A percentile compares a stretch with the other conserved stretches of the same genome.
Conservation (phyloP, 257 asterid species). For the Verbena officinalis region DNA sequence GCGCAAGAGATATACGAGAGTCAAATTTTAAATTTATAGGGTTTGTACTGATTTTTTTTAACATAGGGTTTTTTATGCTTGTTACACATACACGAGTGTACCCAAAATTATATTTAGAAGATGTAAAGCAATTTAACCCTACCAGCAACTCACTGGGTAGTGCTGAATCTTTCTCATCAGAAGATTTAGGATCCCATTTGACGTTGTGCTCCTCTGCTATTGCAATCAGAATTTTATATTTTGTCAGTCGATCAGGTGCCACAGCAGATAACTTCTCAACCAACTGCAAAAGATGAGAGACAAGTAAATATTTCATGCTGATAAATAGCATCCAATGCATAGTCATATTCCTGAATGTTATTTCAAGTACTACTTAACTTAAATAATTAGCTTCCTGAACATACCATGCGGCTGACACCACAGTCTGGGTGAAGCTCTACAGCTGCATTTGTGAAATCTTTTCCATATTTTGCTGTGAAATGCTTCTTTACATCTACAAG, state of each 20-base stretch:
- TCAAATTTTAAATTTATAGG: too few relatives aligned
- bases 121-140: conserved; percentile 31
- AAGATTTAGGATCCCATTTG: conserved; percentile 68
- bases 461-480: conserved; percentile 77
- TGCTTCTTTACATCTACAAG: conserved; percentile 78
- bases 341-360: conserved; percentile 1
- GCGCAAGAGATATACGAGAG: too few relatives aligned
- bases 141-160: conserved; percentile 71
- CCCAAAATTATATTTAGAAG: conserved; percentile 6
- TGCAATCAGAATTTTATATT: conserved; percentile 52
- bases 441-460: conserved; percentile 71
- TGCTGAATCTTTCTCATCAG: conserved; percentile 43
- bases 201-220: conserved; percentile 82
- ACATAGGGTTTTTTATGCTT: too few relatives aligned
- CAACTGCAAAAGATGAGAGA: conserved; percentile 46
- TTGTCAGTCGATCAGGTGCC: conserved; percentile 80
- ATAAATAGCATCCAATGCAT: background rate
- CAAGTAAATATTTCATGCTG: conserved; percentile 14
- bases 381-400: conserved; percentile 31
- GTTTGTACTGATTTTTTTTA: too few relatives aligned
- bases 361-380: conserved; percentile 9
- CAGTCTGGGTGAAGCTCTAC: conserved; percentile 81
- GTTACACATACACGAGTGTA: background rate
- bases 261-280: conserved; percentile 80
- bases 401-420: conserved; percentile 92